A percentile compares a stretch with the other conserved stretches of the same genome.
These are phyloP conservation scores for Lentinula raphanica DNA, from an alignment of 768 basidiomycete species.

Conservation along the genomic window DNA sequence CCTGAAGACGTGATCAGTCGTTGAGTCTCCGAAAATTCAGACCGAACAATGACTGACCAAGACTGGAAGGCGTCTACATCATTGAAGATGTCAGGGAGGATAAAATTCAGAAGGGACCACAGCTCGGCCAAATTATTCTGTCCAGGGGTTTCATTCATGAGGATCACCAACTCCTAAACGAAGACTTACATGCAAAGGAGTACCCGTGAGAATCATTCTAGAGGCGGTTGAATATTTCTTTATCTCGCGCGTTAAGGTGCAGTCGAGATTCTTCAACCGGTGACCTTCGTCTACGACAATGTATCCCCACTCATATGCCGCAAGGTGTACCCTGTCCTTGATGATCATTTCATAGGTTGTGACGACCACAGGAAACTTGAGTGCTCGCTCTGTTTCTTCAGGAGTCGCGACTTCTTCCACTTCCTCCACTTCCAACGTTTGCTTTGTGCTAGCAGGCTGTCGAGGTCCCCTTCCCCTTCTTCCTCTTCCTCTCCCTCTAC, in stretches of 20 bases:
- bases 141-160: not conserved
- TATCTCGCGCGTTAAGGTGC: constrained; percentile 85
- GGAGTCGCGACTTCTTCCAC: constrained; percentile 13
- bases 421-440: constrained; percentile 13
- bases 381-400: constrained; percentile 1
- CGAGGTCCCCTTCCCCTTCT: constrained; percentile 11
- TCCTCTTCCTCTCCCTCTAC: constrained; percentile 6
- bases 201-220: constrained; percentile 92
- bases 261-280: constrained; percentile 90
- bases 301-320: constrained; percentile 74
- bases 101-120: constrained; percentile 94
- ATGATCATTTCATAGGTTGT: constrained; percentile 95
- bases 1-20: constrained; percentile 30
- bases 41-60: constrained; percentile 44
- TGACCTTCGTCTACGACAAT: constrained; percentile 98
- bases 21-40: constrained; percentile 21
- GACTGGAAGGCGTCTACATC: constrained; percentile 88
- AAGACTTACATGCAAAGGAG: constrained; percentile 79
- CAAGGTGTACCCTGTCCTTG: constrained; percentile 61
- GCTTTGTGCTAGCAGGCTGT: not conserved
- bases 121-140: constrained; percentile 95
- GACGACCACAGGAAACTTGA: constrained; percentile 68
- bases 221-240: constrained; percentile 82
- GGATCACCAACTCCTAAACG: not conserved
- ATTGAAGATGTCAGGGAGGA: constrained; percentile 89